Percentiles rank a stretch among this genome's conserved stretches.
Conservation (phyloP, 1,139 yeast genomes). For the Meyerozyma guilliermondii region DNA sequence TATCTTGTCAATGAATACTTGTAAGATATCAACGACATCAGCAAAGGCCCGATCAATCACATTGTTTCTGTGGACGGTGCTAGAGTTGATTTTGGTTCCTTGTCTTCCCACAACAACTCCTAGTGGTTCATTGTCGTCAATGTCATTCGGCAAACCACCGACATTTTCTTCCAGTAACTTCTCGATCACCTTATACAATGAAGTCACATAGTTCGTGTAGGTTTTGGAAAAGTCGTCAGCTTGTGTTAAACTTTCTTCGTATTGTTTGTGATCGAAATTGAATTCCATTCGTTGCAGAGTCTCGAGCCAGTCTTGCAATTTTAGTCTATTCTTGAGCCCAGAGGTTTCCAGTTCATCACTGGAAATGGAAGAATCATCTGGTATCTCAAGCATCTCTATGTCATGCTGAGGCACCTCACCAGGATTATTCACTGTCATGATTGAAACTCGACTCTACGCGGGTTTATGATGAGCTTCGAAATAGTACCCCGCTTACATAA, state of each 20-base stretch:
- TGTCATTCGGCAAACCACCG: conserved; percentile 15
- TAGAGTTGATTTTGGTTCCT: conserved; percentile 11
- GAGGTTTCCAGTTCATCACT: conserved; percentile 21
- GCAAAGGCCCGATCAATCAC: conserved; percentile 26
- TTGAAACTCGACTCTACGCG: not conserved
- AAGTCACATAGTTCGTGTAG: conserved; percentile 26
- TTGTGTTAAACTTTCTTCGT: conserved; percentile 20
- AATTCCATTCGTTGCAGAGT: conserved; percentile 24
- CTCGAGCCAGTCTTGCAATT: conserved; percentile 35
- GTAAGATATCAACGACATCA: conserved; percentile 20
- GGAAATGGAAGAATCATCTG: conserved; percentile 30
- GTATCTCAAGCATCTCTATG: conserved; percentile 44
- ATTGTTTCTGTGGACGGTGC: conserved; percentile 8
- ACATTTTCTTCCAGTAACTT: conserved; percentile 18
- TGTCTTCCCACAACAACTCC: conserved; percentile 27
- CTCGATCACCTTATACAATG: conserved; percentile 31
- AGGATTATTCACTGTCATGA: not conserved
- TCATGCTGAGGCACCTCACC: conserved; percentile 15
- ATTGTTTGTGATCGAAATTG: conserved; percentile 23
- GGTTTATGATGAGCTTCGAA: not conserved
- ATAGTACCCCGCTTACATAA: not conserved
- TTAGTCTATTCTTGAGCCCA: conserved; percentile 8
- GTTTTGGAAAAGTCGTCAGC: conserved; percentile 15
- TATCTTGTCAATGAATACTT: conserved; percentile 12
- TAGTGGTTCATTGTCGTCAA: conserved; percentile 23